These are phyloP conservation scores for Ganoderma meredithae DNA, from an alignment of 1,284 basidiomycete species.

Conservation along the genomic window DNA sequence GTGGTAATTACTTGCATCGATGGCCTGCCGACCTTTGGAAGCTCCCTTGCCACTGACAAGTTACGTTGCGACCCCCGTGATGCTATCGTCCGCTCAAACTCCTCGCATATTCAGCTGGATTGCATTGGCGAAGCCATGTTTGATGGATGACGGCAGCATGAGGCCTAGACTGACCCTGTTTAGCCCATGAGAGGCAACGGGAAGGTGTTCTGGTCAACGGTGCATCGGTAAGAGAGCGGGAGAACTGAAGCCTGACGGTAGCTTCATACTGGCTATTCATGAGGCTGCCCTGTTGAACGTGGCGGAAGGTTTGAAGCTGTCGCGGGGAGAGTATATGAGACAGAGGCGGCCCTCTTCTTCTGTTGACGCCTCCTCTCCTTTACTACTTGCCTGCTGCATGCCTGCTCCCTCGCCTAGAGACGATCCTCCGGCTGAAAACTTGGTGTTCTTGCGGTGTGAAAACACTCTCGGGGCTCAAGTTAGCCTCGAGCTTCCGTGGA, in stretches of 20 bases:
- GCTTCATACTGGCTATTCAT: background rate
- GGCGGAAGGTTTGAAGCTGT: background rate
- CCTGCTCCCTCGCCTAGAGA: conserved; percentile 5
- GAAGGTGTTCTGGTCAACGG: background rate
- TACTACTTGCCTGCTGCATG: background rate
- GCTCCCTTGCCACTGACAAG: background rate
- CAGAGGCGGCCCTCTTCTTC: background rate
- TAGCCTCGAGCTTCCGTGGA: conserved; percentile 12
- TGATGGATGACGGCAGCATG: background rate
- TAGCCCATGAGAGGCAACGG: conserved; percentile 1
- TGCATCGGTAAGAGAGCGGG: background rate
- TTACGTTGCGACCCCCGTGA: background rate
- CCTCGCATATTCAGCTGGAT: background rate
- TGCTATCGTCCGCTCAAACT: background rate
- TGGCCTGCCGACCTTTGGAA: background rate
- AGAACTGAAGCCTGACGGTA: background rate
- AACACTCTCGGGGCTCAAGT: background rate
- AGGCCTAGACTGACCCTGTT: background rate
- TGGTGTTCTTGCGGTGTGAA: conserved; percentile 1
- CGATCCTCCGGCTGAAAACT: background rate
- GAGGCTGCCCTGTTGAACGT: background rate
- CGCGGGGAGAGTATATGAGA: conserved; percentile 13
- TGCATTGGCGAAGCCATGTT: background rate
- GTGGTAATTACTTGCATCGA: background rate
- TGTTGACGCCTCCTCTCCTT: background rate